Percentiles rank a stretch among this genome's conserved stretches.
These are phyloP conservation scores for Phialemonium atrogriseum DNA, from an alignment of 2,329 filamentous ascomycete species.

Conservation along the genomic window DNA sequence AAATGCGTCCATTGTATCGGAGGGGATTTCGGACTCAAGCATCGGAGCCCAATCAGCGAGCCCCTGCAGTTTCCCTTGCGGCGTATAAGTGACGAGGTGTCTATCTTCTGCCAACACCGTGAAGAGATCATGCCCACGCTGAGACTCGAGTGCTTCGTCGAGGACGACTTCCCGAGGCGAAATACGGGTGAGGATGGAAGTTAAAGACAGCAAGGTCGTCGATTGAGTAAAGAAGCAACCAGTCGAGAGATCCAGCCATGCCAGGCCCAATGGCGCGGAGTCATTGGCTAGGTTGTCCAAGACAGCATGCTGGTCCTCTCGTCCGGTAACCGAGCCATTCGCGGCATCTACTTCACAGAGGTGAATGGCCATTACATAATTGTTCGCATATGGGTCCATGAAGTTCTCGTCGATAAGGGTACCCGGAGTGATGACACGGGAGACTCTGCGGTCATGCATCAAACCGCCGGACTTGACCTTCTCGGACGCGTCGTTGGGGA, in stretches of 20 bases:
- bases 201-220: conserved; percentile 60
- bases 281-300: conserved; percentile 10
- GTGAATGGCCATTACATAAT: conserved; percentile 81
- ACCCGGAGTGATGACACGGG: conserved; percentile 84
- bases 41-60: conserved; percentile 64
- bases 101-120: conserved; percentile 66
- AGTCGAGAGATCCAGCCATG: conserved; percentile 93
- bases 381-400: conserved; percentile 88
- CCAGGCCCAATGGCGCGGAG: conserved; percentile 57
- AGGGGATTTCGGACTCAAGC: conserved; percentile 64
- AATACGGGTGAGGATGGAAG: conserved; percentile 77
- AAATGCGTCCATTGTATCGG: conserved; percentile 47
- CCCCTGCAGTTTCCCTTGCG: conserved; percentile 33
- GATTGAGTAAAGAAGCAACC: conserved; percentile 86
- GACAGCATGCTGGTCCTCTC: conserved; percentile 4
- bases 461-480: conserved; percentile 69
- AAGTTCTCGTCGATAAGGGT: conserved; percentile 97
- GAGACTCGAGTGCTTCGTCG: conserved; percentile 51
- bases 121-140: conserved; percentile 54
- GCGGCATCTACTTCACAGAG: conserved; percentile 22
- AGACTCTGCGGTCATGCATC: conserved; percentile 76
- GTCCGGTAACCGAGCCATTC: conserved; percentile 2
- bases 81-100: conserved; percentile 66
- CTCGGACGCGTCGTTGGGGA: conserved; percentile 62
- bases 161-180: conserved; percentile 79